Base-by-base conservation (phyloP, 306 rosid species). In the Aeschynomene evenia region DNA sequence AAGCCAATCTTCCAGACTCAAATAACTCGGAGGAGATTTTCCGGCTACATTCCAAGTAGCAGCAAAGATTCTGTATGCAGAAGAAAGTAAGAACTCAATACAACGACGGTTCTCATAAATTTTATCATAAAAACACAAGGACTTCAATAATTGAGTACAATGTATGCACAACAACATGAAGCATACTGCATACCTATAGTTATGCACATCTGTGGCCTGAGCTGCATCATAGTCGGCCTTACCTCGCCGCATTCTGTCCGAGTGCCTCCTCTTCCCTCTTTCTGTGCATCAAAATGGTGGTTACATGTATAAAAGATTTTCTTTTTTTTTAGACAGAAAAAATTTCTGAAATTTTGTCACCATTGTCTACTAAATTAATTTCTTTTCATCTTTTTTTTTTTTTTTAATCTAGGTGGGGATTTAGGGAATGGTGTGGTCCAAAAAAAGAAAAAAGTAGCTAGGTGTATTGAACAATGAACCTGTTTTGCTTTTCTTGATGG, bases 41-140 rank as follows among this genome's bases (percentile, higher is more conserved):
- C 99, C 99, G 26, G 93, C 99, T 21, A 95, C 99, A 82, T 95
- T 95, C 99, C 99, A 95, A 39, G 99, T 95, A 13, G 97, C 97
- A 39, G 80, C 90, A 45, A 91, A 89, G 74, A 95, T 77, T 75
- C 99, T 95, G 74, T 34, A 48, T 72, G 66, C 60, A 72, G 56
- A 56, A 54, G 43, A 42, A 66, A 77, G 28, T 5, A 57, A 40
- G 4, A 57, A 63, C 70, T n/a, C 33, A 62, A 57, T 34, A 20
- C 12, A 34, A 62, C 21, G 73, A 71, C 76, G 39, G 13, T 45
- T 48, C 46, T 59, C 28, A 39, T 8, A 18, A 68, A 69, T 16
- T 15, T 55, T 5, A 53, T 12, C 22, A 46, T 28, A 75, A 62
- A 23, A 34, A 26, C 9, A 70, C 13, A 70, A 51, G 8, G 59